A percentile compares a stretch with the other conserved stretches of the same genome.
Conservation (phyloP, 2,329 filamentous ascomycete genomes). For the Scopulariopsis brevicaulis region DNA sequence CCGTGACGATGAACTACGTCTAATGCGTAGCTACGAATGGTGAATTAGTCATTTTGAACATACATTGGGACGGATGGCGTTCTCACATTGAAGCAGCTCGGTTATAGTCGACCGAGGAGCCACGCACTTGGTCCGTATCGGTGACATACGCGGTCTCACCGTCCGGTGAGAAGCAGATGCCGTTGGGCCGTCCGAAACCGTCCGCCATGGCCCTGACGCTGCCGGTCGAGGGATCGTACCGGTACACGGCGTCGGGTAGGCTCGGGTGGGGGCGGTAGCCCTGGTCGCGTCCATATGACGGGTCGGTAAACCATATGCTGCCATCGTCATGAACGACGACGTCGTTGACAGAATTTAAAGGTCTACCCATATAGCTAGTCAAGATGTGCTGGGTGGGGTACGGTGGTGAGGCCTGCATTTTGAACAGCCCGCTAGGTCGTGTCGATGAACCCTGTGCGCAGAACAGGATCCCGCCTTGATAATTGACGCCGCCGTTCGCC, state of each 20-base stretch:
- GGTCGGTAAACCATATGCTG: conserved; percentile 56
- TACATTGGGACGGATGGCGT: not conserved
- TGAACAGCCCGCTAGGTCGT: not conserved
- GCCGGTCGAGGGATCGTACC: conserved; percentile 35
- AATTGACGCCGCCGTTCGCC: not conserved
- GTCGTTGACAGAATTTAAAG: conserved; percentile 51
- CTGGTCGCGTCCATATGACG: conserved; percentile 46
- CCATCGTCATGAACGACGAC: conserved; percentile 40
- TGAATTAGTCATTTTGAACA: not conserved
- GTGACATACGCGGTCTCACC: conserved; percentile 41
- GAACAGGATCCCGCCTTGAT: not conserved
- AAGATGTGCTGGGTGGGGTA: conserved; percentile 20
- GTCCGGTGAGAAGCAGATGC: conserved; percentile 38
- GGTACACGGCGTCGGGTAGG: conserved; percentile 47
- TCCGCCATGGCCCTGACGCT: conserved; percentile 45
- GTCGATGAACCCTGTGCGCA: not conserved
- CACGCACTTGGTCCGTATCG: conserved; percentile 32
- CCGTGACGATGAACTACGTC: not conserved
- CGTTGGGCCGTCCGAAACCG: conserved; percentile 43
- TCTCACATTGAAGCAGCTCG: not conserved
- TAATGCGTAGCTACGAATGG: not conserved
- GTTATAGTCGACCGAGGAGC: not conserved
- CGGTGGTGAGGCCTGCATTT: not conserved
- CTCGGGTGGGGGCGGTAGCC: conserved; percentile 41
- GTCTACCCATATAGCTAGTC: conserved; percentile 50